Percentiles rank a stretch among this genome's conserved stretches.
phyloP scores from a whole-genome alignment of 148 eudicot species.

The Vaccinium myrtillus region DNA sequence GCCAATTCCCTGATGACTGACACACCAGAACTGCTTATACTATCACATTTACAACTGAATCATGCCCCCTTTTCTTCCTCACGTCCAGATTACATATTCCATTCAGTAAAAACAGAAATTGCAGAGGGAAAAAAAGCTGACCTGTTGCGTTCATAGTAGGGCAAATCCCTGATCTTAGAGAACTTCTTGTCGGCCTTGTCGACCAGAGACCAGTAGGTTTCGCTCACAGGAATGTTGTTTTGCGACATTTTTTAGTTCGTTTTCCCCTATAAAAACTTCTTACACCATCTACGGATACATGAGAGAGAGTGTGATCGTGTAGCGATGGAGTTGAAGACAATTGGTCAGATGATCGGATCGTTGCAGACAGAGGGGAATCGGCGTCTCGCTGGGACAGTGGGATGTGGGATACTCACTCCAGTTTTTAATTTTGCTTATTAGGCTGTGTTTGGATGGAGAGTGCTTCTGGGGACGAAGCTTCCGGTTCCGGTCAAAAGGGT shows the following conservation, averaged over 20 bases:
- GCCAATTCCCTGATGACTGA: too few species aligned
- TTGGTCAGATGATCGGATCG: background rate
- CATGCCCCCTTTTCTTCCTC: too few species aligned
- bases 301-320: background rate
- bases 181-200: slow-evolving; percentile 87
- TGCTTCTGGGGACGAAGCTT: too few species aligned
- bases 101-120: too few species aligned
- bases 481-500: too few species aligned
- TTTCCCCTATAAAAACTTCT: background rate
- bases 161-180: slow-evolving; percentile 82
- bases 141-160: slow-evolving; percentile 78
- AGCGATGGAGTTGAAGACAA: background rate
- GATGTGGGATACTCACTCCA: background rate
- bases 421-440: too few species aligned
- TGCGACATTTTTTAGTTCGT: slow-evolving; percentile 34
- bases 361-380: background rate
- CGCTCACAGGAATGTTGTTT: slow-evolving; percentile 61
- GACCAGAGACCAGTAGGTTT: slow-evolving; percentile 72
- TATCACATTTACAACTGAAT: too few species aligned
- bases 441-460: too few species aligned
- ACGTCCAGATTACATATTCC: too few species aligned
- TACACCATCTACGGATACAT: background rate
- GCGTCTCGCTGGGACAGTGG: background rate
- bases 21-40: too few species aligned
- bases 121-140: background rate